A percentile compares a stretch with the other conserved stretches of the same genome.
Evolutionary conservation across 192 early-diverging fungal genomes (phyloP).

Genomic region (Backusella psychrophila): DNA sequence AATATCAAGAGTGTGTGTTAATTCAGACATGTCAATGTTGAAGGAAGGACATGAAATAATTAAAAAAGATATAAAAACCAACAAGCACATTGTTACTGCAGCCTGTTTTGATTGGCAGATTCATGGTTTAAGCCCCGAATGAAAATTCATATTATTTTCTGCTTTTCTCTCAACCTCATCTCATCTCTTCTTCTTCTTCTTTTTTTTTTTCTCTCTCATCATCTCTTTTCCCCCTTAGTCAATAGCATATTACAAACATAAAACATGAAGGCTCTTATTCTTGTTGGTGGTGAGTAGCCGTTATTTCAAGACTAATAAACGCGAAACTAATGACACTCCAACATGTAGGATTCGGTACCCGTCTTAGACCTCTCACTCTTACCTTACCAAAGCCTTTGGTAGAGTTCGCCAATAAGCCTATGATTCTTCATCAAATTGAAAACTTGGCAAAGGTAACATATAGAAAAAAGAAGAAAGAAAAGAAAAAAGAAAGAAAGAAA

Average conservation of each 20-base stretch:
- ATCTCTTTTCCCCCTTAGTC: neutral
- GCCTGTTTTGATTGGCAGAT: neutral
- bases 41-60: neutral
- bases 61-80: neutral
- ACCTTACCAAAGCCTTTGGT: conserved; percentile 97
- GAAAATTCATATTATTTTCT: no score
- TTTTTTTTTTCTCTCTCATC: neutral
- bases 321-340: neutral
- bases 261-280: conserved; percentile 76
- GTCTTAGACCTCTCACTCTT: conserved; percentile 95
- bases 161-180: neutral
- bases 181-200: neutral
- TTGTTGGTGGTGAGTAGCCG: conserved; percentile 65
- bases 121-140: neutral
- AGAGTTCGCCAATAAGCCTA: conserved; percentile 98
- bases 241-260: neutral
- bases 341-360: conserved; percentile 88
- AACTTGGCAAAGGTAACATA: conserved; percentile 84
- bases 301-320: neutral
- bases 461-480: neutral
- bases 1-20: neutral
- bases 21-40: neutral
- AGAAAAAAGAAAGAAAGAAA: neutral
- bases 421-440: conserved; percentile 99
- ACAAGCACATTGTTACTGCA: neutral